Evolutionary conservation across 495 filamentous ascomycete species (phyloP).

Genomic region (Symbiotaphrina buchneri): DNA sequence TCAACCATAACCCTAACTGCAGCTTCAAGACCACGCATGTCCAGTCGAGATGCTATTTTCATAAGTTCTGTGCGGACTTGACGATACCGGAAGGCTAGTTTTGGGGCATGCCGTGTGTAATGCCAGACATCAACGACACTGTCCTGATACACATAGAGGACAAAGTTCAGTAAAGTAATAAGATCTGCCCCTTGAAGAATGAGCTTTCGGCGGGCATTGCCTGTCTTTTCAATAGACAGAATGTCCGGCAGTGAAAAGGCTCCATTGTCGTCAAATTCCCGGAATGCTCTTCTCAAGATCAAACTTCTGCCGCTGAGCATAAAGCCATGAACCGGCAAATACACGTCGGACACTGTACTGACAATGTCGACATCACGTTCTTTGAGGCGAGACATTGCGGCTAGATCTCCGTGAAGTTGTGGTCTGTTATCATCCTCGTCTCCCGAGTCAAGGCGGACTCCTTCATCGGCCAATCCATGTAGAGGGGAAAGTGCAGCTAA

Average conservation of each 20-base stretch:
- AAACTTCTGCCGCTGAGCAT: conserved; percentile 52
- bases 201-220: conserved; percentile 25
- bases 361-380: conserved; percentile 21
- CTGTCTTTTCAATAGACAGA: conserved; percentile 29
- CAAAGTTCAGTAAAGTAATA: conserved; percentile 52
- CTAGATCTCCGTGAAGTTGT: too few species aligned
- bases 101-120: conserved; percentile 31
- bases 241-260: conserved; percentile 26
- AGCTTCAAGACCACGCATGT: conserved; percentile 43
- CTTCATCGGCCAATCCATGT: too few species aligned
- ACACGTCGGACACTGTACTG: conserved; percentile 32
- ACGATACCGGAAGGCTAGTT: conserved; percentile 43
- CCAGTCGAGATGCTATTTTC: conserved; percentile 45
- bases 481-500: too few species aligned
- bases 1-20: conserved; percentile 50
- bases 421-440: too few species aligned
- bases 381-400: conserved; percentile 1
- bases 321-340: conserved; percentile 67
- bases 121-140: conserved; percentile 70
- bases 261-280: conserved; percentile 17
- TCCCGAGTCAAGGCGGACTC: too few species aligned
- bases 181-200: conserved; percentile 46
- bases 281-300: conserved; percentile 38
- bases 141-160: conserved; percentile 66
- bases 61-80: conserved; percentile 66